Conservation (phyloP, 306 rosid species). For the Dalbergia oliveri region DNA sequence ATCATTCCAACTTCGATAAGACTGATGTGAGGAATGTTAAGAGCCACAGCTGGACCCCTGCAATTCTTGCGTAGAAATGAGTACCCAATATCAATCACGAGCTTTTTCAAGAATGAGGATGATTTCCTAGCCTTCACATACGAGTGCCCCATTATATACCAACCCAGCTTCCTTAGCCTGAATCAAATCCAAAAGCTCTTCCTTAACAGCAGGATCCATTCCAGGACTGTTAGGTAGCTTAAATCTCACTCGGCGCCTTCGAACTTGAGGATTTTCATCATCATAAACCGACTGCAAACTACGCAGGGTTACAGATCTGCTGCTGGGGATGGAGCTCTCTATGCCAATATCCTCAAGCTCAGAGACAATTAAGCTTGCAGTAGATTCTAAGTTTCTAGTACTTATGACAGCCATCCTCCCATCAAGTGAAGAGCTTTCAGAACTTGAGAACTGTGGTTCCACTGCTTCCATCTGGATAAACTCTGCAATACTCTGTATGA, state of each 20-base stretch:
- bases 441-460: conserved; percentile 69
- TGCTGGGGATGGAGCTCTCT: conserved; percentile 64
- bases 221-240: conserved; percentile 63
- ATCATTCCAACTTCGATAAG: conserved; percentile 94
- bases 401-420: conserved; percentile 93
- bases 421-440: conserved; percentile 69
- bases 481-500: conserved; percentile 82
- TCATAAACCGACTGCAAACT: conserved; percentile 74
- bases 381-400: conserved; percentile 57
- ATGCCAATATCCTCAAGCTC: conserved; percentile 58
- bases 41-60: conserved; percentile 87
- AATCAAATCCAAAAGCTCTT: conserved; percentile 76
- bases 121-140: conserved; percentile 89
- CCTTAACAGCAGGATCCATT: conserved; percentile 72
- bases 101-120: conserved; percentile 72
- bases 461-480: conserved; percentile 87
- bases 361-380: conserved; percentile 55
- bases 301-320: conserved; percentile 68
- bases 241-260: conserved; percentile 74
- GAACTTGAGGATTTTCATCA: conserved; percentile 68
- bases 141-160: conserved; percentile 88
- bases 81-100: conserved; percentile 78
- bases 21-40: conserved; percentile 90
- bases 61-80: conserved; percentile 88
- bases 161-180: conserved; percentile 90